Evolutionary conservation across 2,329 filamentous ascomycete species (phyloP).

Genomic region (Paraconiothyrium sp.): DNA sequence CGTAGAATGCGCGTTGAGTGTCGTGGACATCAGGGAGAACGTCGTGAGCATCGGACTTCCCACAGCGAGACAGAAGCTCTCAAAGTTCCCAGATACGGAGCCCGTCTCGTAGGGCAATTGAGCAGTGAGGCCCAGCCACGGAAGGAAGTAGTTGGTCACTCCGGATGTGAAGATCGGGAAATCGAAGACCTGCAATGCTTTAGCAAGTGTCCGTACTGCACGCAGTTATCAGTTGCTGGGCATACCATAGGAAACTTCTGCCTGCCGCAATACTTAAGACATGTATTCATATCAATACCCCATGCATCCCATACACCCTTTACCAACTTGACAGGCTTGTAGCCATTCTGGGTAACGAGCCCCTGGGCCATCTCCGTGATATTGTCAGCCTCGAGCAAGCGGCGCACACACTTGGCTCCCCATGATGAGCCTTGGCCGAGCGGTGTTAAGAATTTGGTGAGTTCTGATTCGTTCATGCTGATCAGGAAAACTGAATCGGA

Average conservation of each 20-base stretch:
- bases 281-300: conserved; percentile 3
- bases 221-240: not conserved
- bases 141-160: conserved; percentile 3
- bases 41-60: conserved; percentile 5
- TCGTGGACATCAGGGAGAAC: conserved; percentile 3
- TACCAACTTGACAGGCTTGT: not conserved
- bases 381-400: not conserved
- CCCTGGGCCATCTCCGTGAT: conserved; percentile 1
- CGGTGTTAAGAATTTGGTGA: conserved; percentile 1
- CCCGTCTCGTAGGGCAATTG: conserved; percentile 5
- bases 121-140: conserved; percentile 4
- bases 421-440: conserved; percentile 8
- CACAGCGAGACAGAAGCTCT: conserved; percentile 5
- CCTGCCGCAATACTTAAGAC: not conserved
- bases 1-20: not conserved
- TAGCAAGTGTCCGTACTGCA: not conserved
- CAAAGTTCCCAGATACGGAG: conserved; percentile 1
- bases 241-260: conserved; percentile 4
- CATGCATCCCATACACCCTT: conserved; percentile 2
- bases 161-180: conserved; percentile 8
- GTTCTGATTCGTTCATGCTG: conserved; percentile 3
- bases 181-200: not conserved
- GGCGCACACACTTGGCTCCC: conserved; percentile 7
- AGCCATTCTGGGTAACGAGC: conserved; percentile 2
- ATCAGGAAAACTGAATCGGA: not conserved